A percentile compares a stretch with the other conserved stretches of the same genome.
Evolutionary conservation across 371 early-diverging fungal genomes (phyloP).

Genomic region (Mucor saturninus): DNA sequence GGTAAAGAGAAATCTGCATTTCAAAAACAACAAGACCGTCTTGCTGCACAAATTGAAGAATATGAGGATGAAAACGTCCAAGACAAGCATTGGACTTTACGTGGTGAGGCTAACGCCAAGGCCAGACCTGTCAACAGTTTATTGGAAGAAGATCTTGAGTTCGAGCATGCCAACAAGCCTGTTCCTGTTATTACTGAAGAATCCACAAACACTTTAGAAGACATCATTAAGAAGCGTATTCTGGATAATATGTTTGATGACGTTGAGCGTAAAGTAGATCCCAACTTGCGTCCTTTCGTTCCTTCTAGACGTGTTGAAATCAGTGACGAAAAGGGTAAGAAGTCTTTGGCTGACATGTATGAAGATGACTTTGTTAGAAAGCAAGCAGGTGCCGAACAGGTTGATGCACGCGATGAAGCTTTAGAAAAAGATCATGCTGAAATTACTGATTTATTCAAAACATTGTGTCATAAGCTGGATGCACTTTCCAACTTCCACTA

Average conservation of each 20-base stretch:
- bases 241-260: slow-evolving; percentile 85
- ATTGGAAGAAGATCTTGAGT: slow-evolving; percentile 92
- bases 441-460: slow-evolving; percentile 74
- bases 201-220: slow-evolving; percentile 86
- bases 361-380: slow-evolving; percentile 87
- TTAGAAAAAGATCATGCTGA: slow-evolving; percentile 80
- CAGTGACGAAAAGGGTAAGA: slow-evolving; percentile 80
- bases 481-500: slow-evolving; percentile 93
- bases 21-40: slow-evolving; percentile 73
- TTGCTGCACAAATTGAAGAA: slow-evolving; percentile 64
- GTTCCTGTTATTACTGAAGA: slow-evolving; percentile 96
- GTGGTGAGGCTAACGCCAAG: slow-evolving; percentile 81
- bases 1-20: slow-evolving; percentile 64
- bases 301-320: slow-evolving; percentile 83
- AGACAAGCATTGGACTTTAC: slow-evolving; percentile 73
- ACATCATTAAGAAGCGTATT: slow-evolving; percentile 92
- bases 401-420: slow-evolving; percentile 76
- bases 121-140: slow-evolving; percentile 92
- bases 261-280: slow-evolving; percentile 84
- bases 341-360: slow-evolving; percentile 90
- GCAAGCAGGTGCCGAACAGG: slow-evolving; percentile 53
- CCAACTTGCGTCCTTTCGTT: slow-evolving; percentile 71
- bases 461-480: slow-evolving; percentile 83
- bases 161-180: slow-evolving; percentile 89
- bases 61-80: slow-evolving; percentile 88